Conservation (phyloP, 805 yeast genomes). For the Ogataea glucozyma region DNA sequence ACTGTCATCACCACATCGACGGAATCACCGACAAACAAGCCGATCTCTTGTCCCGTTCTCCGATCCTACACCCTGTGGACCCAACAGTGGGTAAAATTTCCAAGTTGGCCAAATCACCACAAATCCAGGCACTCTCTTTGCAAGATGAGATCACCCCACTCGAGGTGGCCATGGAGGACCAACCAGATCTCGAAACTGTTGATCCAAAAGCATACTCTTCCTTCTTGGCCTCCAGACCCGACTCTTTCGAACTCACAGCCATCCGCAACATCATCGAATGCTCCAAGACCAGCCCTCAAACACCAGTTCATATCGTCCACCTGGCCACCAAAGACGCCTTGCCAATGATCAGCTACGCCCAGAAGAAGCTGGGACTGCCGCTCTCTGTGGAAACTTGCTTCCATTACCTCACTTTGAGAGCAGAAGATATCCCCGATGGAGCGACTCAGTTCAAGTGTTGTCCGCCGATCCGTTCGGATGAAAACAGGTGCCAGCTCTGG, state of each 20-base stretch:
- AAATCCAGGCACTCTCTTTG: constrained; percentile 18
- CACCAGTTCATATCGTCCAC: constrained; percentile 86
- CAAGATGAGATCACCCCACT: constrained; percentile 30
- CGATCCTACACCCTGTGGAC: constrained; percentile 57
- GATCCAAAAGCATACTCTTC: constrained; percentile 70
- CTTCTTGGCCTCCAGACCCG: constrained; percentile 85
- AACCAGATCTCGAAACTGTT: constrained; percentile 38
- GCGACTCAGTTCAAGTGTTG: constrained; percentile 90
- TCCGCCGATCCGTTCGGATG: constrained; percentile 85
- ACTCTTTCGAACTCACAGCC: constrained; percentile 82
- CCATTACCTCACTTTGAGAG: constrained; percentile 78
- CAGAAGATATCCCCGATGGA: constrained; percentile 76
- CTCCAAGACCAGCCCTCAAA: constrained; percentile 55
- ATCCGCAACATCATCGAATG: constrained; percentile 69
- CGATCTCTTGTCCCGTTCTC: constrained; percentile 54
- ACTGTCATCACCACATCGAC: constrained; percentile 37
- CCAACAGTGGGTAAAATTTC: constrained; percentile 53
- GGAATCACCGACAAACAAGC: constrained; percentile 52
- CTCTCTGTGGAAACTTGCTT: constrained; percentile 91
- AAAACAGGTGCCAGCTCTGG: constrained; percentile 77
- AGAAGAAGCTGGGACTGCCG: constrained; percentile 49
- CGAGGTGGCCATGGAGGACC: constrained; percentile 21
- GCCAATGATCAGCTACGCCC: constrained; percentile 70
- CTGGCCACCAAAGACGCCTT: constrained; percentile 83
- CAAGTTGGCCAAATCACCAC: constrained; percentile 39